Base-by-base conservation (phyloP, 805 yeast species). In the Metschnikowia continentalis region DNA sequence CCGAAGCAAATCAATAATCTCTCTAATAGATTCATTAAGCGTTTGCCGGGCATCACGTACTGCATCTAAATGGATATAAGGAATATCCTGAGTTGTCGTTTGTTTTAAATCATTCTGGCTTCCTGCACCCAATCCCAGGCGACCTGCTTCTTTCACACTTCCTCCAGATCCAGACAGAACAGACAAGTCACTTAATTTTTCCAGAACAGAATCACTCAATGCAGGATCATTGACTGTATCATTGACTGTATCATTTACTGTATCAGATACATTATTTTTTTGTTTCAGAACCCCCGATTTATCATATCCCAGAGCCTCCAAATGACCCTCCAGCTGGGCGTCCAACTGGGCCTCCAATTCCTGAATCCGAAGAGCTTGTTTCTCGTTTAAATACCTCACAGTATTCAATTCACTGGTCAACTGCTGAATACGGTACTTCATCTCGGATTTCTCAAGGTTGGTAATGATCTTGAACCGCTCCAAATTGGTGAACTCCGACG, bases 401-500 rank as follows among this genome's bases (percentile, higher is more conserved):
- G 76, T 56, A 55, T 79, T 80, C 36, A 80, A 58, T 56, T 80
- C 83, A 42, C 81, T 77, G 53, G 79, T 83, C 37, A 80, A 58
- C 55, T 78, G 79, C 45, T 76, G 71, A 45, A 80, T 78, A 49
- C 74, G 72, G 57, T 77, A 70, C 61, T 78, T 78, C 75, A 80
- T 71, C 42, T 75, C 78, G 3, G 79, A 71, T 52, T 75, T 77
- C 59, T 80, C 84, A 56, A 80, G 65, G 59, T 77, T 81, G 51
- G 76, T 72, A 66, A 77, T 68, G 66, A 80, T 78, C 57, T 79
- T 73, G 61, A 56, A 64, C 42, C 68, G 57, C 50, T 64, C 68
- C 53, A 65, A 58, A 39, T 74, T 74, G 22, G 84, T 79, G 63
- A 80, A 80, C 54, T 80, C 84, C n/a, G 79, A 72, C 39, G 82